A percentile compares a stretch with the other conserved stretches of the same genome.
These are phyloP conservation scores for Curvularia sp. DNA, from an alignment of 2,329 filamentous ascomycete genomes.

Conservation along the genomic window DNA sequence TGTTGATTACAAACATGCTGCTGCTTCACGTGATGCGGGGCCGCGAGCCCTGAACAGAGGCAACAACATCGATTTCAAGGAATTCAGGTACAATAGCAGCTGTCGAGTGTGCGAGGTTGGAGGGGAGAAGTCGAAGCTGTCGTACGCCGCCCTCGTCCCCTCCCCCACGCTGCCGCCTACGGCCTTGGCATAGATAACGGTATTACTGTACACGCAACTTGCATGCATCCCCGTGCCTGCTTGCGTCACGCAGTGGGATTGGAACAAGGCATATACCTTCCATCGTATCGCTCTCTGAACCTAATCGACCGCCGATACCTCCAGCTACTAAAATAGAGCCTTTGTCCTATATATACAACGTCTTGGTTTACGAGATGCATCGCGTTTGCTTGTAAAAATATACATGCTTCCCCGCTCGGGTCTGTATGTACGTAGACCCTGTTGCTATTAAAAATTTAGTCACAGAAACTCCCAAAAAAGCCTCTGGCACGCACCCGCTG, in stretches of 20 bases:
- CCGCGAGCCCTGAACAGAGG: neutral
- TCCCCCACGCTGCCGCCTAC: slow-evolving; percentile 29
- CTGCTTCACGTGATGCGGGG: neutral
- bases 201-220: slow-evolving; percentile 25
- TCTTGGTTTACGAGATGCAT: neutral
- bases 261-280: slow-evolving; percentile 1
- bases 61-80: neutral
- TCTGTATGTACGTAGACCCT: slow-evolving; percentile 16
- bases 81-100: neutral
- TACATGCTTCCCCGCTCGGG: slow-evolving; percentile 6
- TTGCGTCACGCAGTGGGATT: slow-evolving; percentile 1
- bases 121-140: neutral
- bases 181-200: slow-evolving; percentile 33
- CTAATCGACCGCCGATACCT: neutral
- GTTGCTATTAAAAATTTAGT: slow-evolving; percentile 33
- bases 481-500: slow-evolving; percentile 28
- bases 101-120: neutral
- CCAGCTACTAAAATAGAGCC: neutral
- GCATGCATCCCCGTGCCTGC: slow-evolving; percentile 19
- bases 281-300: slow-evolving; percentile 2
- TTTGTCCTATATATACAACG: neutral
- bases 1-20: neutral
- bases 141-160: neutral
- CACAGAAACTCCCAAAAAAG: slow-evolving; percentile 32
- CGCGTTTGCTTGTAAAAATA: slow-evolving; percentile 1